Percentiles rank a stretch among this genome's conserved stretches.
These are phyloP conservation scores for Pseudonectria buxi DNA, from an alignment of 2,329 filamentous ascomycete species.

Conservation along the genomic window DNA sequence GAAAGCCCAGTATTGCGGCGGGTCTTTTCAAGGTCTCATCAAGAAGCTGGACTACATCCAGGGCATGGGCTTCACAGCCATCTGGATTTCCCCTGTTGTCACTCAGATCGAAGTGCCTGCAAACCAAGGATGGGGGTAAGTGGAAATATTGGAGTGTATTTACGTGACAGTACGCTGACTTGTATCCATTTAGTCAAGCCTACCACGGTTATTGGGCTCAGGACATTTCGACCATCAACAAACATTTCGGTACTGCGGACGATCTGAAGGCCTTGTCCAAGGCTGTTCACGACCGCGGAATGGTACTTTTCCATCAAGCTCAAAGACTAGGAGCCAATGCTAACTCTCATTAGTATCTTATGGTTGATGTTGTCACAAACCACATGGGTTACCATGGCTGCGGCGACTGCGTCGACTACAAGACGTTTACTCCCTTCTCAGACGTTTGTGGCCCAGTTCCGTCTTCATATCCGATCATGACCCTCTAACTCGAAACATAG, in stretches of 20 bases:
- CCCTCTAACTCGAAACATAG: slow-evolving; percentile 1
- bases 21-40: slow-evolving; percentile 8
- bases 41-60: slow-evolving; percentile 12
- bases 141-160: neutral
- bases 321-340: neutral
- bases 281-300: slow-evolving; percentile 8
- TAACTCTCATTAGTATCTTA: slow-evolving; percentile 5
- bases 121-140: slow-evolving; percentile 6
- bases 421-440: slow-evolving; percentile 6
- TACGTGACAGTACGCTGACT: neutral
- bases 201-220: slow-evolving; percentile 12
- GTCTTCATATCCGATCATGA: neutral
- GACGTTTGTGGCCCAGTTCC: neutral
- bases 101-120: slow-evolving; percentile 8
- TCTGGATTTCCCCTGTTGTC: slow-evolving; percentile 13
- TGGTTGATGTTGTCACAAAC: slow-evolving; percentile 12
- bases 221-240: slow-evolving; percentile 10
- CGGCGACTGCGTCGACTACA: slow-evolving; percentile 9
- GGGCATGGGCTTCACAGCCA: slow-evolving; percentile 10
- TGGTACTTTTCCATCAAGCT: slow-evolving; percentile 1
- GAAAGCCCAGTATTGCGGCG: slow-evolving; percentile 7
- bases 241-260: slow-evolving; percentile 7
- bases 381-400: slow-evolving; percentile 12
- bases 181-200: slow-evolving; percentile 4
- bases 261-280: slow-evolving; percentile 10